Evolutionary conservation across 805 yeast species (phyloP).

Genomic region (Peterozyma toletana): DNA sequence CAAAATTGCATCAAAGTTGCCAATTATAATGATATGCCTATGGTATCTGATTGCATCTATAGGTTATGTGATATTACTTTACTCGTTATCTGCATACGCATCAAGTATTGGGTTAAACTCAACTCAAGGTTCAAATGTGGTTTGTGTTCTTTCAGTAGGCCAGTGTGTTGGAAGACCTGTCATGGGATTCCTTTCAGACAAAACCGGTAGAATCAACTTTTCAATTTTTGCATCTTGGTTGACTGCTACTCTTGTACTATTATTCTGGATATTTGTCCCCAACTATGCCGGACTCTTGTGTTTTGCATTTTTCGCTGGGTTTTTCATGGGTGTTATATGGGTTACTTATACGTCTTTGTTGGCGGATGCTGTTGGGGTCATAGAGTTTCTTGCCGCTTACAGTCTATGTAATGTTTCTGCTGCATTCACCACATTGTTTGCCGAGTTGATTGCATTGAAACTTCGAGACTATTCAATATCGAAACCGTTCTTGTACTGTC

Average conservation of each 20-base stretch:
- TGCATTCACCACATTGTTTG: conserved; percentile 19
- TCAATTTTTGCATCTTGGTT: conserved; percentile 41
- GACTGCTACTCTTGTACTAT: conserved; percentile 10
- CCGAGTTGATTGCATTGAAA: conserved; percentile 22
- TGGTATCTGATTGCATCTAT: not conserved
- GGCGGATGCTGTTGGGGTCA: conserved; percentile 20
- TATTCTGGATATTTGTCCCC: conserved; percentile 16
- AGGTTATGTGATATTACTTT: conserved; percentile 36
- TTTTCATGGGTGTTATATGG: conserved; percentile 36
- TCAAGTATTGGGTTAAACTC: conserved; percentile 37
- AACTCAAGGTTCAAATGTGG: conserved; percentile 34
- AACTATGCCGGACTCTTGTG: conserved; percentile 28
- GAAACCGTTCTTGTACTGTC: conserved; percentile 50
- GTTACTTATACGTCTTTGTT: conserved; percentile 19
- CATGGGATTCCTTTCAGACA: conserved; percentile 38
- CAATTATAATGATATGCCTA: no score
- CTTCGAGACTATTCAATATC: conserved; percentile 12
- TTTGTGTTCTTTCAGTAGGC: conserved; percentile 37
- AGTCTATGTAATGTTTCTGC: conserved; percentile 17
- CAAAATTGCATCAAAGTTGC: no score
- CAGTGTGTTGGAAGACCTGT: conserved; percentile 44
- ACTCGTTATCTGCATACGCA: conserved; percentile 39
- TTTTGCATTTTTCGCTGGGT: conserved; percentile 36
- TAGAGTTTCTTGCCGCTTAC: conserved; percentile 22
- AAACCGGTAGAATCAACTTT: conserved; percentile 37